A percentile compares a stretch with the other conserved stretches of the same genome.
Conservation (phyloP, 805 yeast species). For the Monosporozyma yasuniensis region DNA sequence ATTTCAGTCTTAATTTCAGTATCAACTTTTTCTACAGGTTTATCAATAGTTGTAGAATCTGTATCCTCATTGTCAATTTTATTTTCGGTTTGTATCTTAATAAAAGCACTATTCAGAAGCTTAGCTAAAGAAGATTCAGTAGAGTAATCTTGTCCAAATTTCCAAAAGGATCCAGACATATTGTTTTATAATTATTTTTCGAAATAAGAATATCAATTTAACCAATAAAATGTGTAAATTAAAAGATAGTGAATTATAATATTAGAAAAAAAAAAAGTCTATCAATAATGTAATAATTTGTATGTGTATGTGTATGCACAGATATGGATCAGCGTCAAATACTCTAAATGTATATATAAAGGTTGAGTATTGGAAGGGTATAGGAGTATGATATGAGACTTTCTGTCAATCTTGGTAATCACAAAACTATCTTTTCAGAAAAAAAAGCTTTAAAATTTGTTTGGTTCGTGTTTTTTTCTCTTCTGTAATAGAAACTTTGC, state of each 20-base stretch:
- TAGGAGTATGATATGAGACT: too few species aligned
- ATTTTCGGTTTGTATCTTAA: conserved; percentile 14
- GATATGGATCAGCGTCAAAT: background rate
- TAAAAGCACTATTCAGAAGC: conserved; percentile 33
- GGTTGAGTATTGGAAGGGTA: too few species aligned
- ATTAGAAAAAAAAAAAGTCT: background rate
- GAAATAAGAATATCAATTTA: background rate
- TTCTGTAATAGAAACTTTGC: too few species aligned
- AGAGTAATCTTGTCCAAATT: conserved; percentile 49
- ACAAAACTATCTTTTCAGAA: too few species aligned
- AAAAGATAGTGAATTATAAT: background rate
- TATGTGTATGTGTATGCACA: background rate
- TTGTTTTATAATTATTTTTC: background rate
- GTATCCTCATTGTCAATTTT: conserved; percentile 4
- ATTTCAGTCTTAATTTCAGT: too few species aligned
- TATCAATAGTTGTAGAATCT: background rate
- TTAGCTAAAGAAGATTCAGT: conserved; percentile 48
- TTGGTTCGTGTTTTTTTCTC: too few species aligned
- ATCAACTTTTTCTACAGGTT: too few species aligned
- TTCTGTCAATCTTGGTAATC: too few species aligned
- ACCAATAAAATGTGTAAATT: background rate
- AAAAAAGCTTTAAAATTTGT: too few species aligned
- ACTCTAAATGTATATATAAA: too few species aligned
- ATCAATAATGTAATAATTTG: background rate
- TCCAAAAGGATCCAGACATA: conserved; percentile 51